Evolutionary conservation across 805 yeast genomes (phyloP), one percentile per base, ranked within the genome.

Genomic region (Cyberlindnera galapagoensis): DNA sequence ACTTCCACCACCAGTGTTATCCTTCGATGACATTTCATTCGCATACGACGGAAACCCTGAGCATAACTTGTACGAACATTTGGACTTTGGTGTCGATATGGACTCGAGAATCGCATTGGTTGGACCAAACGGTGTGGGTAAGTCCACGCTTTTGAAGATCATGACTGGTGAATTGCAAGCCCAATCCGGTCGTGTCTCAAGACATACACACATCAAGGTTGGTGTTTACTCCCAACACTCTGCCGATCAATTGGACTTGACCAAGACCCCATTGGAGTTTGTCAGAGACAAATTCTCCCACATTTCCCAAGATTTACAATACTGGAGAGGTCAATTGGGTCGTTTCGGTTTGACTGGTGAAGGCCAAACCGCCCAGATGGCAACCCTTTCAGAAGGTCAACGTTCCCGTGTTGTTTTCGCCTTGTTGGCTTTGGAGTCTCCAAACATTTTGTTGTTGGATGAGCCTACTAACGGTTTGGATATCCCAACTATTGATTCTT

Each of bases 381-480:
- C 95, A 49, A 92, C 98, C 12, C 66, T 92, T 46, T 88, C 97
- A 13, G 98, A 92, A 72, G 98, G 98, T 63, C 98, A 92, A 74
- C 83, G 97, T 70, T 90, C 97, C 45, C 81, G 98, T 67, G 98
- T 92, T 48, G 98, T 92, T 36, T 92, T 92, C 57, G 97, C 97
- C 9, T 69, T 92, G 47, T 74, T 92, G 55, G 98, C 98, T 31
- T 71, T 92, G 48, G 97, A 92, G 67, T 68, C 83, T 43, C 98
- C 98, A 55, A 92, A 92, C 66, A 85, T 92, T 62, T 70, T 92
- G 52, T 69, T 92, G 58, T 71, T 92, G 66, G 98, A 92, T 71
- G 98, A 92, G 80, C 98, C 98, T 76, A 92, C 98, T 47, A 92
- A 92, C 74, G 97, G 97, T 74, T 72, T 92, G 64, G 98, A 92